phyloP scores from a whole-genome alignment of 345 rosid genomes.

The Aquilaria sinensis region DNA sequence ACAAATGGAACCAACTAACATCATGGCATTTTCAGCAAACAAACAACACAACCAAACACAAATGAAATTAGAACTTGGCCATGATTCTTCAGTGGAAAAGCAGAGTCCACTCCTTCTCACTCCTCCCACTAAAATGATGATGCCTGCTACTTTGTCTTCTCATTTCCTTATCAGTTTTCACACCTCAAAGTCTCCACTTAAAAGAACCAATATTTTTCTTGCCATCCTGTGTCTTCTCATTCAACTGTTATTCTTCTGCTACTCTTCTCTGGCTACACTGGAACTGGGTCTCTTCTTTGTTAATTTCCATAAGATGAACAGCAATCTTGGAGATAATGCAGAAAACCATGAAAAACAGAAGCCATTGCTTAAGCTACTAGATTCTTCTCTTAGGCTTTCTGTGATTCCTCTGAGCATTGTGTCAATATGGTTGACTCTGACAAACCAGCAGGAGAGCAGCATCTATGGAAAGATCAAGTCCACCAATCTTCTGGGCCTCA shows the following conservation, averaged over 20 bases:
- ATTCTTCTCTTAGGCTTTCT: conserved; percentile 59
- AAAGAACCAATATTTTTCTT: background rate
- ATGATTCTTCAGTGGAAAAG: conserved; percentile 10
- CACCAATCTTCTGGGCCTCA: conserved; percentile 63
- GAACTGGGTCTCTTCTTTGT: background rate
- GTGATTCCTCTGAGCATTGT: conserved; percentile 74
- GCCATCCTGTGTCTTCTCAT: too few relatives aligned
- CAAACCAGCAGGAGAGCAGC: conserved; percentile 55
- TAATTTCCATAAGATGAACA: conserved; percentile 10
- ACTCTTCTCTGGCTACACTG: background rate
- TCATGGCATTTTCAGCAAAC: background rate
- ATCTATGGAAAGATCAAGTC: conserved; percentile 48
- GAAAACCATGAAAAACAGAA: conserved; percentile 17
- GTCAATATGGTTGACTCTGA: conserved; percentile 70
- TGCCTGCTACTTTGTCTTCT: background rate
- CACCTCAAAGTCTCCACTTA: too few relatives aligned
- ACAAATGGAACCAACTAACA: background rate
- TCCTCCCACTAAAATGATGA: conserved; percentile 18
- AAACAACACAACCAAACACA: conserved; percentile 9
- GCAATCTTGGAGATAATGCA: background rate
- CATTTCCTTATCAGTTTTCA: background rate
- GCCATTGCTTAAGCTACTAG: conserved; percentile 48
- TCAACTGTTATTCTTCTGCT: too few relatives aligned
- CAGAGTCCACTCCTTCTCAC: conserved; percentile 27
- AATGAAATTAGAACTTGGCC: too few relatives aligned